A percentile compares a stretch with the other conserved stretches of the same genome.
Conservation (phyloP, 164 flowering plant genomes). For the Kalanchoe fedtschenkoi region DNA sequence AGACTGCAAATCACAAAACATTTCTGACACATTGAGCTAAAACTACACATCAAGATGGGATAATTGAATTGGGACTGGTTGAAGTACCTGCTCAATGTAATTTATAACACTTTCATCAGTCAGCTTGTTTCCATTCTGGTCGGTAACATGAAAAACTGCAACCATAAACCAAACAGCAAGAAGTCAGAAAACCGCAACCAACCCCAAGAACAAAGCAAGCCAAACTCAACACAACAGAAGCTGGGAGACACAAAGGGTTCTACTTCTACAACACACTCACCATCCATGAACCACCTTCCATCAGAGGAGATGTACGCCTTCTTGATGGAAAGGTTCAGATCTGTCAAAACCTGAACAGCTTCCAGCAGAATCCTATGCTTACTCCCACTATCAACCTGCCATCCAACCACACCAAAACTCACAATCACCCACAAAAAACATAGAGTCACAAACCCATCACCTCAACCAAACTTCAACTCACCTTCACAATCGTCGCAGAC, state of each 20-base stretch:
- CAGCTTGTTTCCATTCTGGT: constrained; percentile 64
- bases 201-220: no score
- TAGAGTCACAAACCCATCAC: neutral
- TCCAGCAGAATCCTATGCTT: constrained; percentile 56
- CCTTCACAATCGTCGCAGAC: constrained; percentile 76
- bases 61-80: neutral
- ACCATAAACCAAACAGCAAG: neutral
- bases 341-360: constrained; percentile 59
- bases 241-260: no score
- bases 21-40: neutral
- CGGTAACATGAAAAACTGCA: constrained; percentile 92
- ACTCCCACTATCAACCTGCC: constrained; percentile 56
- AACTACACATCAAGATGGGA: neutral
- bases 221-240: no score
- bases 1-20: constrained; percentile 44
- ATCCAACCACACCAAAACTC: neutral
- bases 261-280: constrained; percentile 18
- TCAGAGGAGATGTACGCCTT: constrained; percentile 59
- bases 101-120: constrained; percentile 67
- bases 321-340: constrained; percentile 51
- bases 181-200: neutral
- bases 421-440: neutral
- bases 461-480: constrained; percentile 17
- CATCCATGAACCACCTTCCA: constrained; percentile 68
- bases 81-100: constrained; percentile 68